Base-by-base conservation (phyloP, 768 basidiomycete genomes). In the Suillus paluster region DNA sequence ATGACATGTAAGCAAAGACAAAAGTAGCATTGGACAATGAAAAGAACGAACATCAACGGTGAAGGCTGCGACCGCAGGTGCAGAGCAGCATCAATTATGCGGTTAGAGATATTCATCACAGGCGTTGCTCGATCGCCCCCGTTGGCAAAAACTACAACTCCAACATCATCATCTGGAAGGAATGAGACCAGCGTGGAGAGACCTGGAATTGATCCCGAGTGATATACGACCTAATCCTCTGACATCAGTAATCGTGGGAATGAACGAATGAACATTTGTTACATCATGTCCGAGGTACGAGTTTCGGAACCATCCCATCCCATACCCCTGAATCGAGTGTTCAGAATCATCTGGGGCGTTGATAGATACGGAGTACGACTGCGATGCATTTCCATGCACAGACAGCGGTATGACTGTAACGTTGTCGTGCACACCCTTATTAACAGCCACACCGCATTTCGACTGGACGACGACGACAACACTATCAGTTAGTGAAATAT, bases 241-340 rank as follows among this genome's bases (percentile, higher is more conserved):
- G 27, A 15, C 14, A 57, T 61, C 19, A 27, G 50, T 15, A 5
- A 19, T 21, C 2, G 15, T 21, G 23, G 12, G 8, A 27, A 10
- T 39, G 52, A 41, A 59, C 3, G 11, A 4, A 49, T 23, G 36
- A 19, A 33, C 41, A 53, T 27, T 25, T 52, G 71, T 46, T 62
- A 82, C 81, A 30, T 81, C 77, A 57, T 81, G 78, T 0, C 78
- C 82, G 2, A 68, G 70, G 57, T 79, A 80, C 1, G 81, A 75
- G 8, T 19, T 52, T 8, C 78, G 71, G 44, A n/a, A 38, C 81
- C 81, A 83, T 5, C 83, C 82, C 67, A 80, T 64, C 3, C 78
- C 80, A 63, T 83, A 84, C 7, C 72, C 78, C 1, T 44, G 15
- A 41, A 79, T 64, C 1, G 80, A 79, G 0, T 64, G n/a, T 19